Base-by-base conservation (phyloP, 768 basidiomycete genomes). In the Dioszegia crocea region DNA sequence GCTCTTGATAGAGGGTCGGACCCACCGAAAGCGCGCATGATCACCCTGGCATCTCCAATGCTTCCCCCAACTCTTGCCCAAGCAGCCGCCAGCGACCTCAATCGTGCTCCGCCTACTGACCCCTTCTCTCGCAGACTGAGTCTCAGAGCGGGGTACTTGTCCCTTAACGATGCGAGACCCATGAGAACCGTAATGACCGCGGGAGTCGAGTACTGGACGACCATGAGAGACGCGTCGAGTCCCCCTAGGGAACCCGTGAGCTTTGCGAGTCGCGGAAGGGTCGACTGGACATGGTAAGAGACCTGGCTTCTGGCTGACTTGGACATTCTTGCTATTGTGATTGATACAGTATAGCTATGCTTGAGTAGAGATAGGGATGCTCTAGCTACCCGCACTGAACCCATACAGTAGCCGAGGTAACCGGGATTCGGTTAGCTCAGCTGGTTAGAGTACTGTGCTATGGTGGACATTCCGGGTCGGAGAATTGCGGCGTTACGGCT, bases 1-100 rank as follows among this genome's bases (percentile, higher is more conserved):
- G n/a, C n/a, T n/a, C n/a, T n/a, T n/a, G n/a, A n/a, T n/a, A n/a
- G n/a, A n/a, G 23, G 6, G 5, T 36, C 5, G 41, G 33, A 58
- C 72, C 51, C 43, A 74, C 75, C 75, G 43, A 73, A 70, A 26
- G 71, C 59, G 17, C 75, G 27, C 68, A 76, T 74, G 61, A 75
- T 68, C 17, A 72, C 71, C 53, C 75, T 43, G 0, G 75, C 74
- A 57, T 76, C 73, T 9, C 60, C 63, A 11, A 76, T 62, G 57
- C 68, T 62, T n/a, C 47, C 63, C 19, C 62, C 67, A 10, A 61
- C 66, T 41, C 50, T 63, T 17, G 38, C 66, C 61, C 57, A 65
- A 3, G 70, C 72, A 40, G 58, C 65, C 10, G 67, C 63, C n/a
- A 67, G 48, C 30, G 51, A 26, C 17, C 57, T 40, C 43, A 73